These are phyloP conservation scores for Phaffomyces opuntiae DNA, from an alignment of 805 yeast species.

Conservation along the genomic window DNA sequence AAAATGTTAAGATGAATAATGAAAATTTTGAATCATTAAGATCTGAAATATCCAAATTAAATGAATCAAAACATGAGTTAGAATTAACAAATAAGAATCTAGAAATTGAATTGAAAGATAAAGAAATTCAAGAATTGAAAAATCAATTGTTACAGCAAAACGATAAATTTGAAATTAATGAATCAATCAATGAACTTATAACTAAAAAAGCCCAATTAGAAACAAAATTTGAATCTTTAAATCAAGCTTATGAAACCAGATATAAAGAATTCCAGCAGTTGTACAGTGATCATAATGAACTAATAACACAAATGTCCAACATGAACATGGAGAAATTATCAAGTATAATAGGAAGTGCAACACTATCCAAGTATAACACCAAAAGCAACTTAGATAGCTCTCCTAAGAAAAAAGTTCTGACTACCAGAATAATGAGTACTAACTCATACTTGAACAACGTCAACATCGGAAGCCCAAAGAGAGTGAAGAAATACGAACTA, in stretches of 20 bases:
- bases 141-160: slow-evolving; percentile 6
- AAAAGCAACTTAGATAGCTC: slow-evolving; percentile 1
- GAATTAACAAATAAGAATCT: slow-evolving; percentile 5
- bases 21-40: neutral
- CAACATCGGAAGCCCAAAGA: slow-evolving; percentile 7
- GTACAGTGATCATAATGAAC: slow-evolving; percentile 21
- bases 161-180: neutral
- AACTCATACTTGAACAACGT: slow-evolving; percentile 20
- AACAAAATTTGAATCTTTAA: slow-evolving; percentile 17
- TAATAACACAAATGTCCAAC: slow-evolving; percentile 20
- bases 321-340: slow-evolving; percentile 24
- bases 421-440: slow-evolving; percentile 20
- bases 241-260: slow-evolving; percentile 19
- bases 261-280: slow-evolving; percentile 23
- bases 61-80: neutral
- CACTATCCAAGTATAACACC: slow-evolving; percentile 8
- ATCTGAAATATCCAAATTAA: neutral
- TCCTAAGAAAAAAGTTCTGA: neutral
- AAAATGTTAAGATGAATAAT: neutral
- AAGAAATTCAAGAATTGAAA: slow-evolving; percentile 13
- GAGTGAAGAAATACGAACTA: slow-evolving; percentile 6
- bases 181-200: slow-evolving; percentile 12
- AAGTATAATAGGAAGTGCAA: slow-evolving; percentile 17
- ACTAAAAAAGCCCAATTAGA: slow-evolving; percentile 15
- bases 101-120: slow-evolving; percentile 13